Evolutionary conservation across 2,329 filamentous ascomycete species (phyloP), one percentile per base, ranked within the genome.

Genomic region (Xylariomycetidae sp.): DNA sequence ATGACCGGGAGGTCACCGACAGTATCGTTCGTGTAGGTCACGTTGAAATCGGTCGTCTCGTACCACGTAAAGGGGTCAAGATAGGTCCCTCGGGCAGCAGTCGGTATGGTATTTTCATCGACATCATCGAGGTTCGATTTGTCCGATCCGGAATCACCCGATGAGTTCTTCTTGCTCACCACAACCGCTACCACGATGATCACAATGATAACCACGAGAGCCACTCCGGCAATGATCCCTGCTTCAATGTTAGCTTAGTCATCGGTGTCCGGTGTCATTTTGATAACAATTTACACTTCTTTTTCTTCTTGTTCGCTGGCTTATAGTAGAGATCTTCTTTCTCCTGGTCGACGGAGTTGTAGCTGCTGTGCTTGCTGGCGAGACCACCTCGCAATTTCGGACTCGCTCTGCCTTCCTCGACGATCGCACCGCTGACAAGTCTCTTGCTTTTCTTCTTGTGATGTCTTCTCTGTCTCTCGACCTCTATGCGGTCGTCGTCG

Each of bases 51-150:
- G 0, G 71, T 74, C 1, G 89, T 96, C 48, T 94, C 84, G 46
- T 85, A 83, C 92, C 92, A 98, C 2, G 82, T 80, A 58, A 88
- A 94, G 0, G 92, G 92, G 53, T 98, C 89, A 14, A 95, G 70
- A 42, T 85, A 82, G 3, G 84, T 86, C 11, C 80, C 87, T 58
- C 77, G 80, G 50, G 78, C 88, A 41, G 70, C 70, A 36, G 66
- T 62, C 38, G 85, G 85, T 31, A 86, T 75, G 37, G 69, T 72
- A 44, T 65, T 63, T 16, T 69, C 65, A 33, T 72, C 69, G 34
- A 78, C 65, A 16, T 68, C 67, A 40, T 68, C 59, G 4, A 85
- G 59, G 36, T 66, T 69, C 13, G 65, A 66, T 19, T 64, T 68
- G 16, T 54, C 41, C 14, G 53, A 40, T 42, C 38, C 28, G 50